Evolutionary conservation across 768 basidiomycete species (phyloP), one percentile per base, ranked within the genome.

Genomic region (Asterophora parasitica): DNA sequence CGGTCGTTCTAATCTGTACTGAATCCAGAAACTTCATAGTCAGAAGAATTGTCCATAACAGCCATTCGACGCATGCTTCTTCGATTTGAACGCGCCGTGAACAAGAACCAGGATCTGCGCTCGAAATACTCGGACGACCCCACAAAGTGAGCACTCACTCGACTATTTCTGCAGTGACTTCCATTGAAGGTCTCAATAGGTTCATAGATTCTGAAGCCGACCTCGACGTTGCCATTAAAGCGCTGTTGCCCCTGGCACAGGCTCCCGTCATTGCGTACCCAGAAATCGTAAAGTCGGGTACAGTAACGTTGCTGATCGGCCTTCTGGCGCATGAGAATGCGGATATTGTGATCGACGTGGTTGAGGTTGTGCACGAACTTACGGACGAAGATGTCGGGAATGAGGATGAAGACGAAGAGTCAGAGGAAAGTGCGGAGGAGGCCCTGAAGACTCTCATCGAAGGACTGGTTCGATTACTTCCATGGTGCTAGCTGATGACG

Each of bases 161-260:
- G 48, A 31, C 5, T n/a, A 7, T 28, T 23, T 23, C 6, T 23
- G 23, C 23, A 23, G 6, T 23, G 23, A 23, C 36, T 30, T 26
- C 13, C 28, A 23, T 38, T 19, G 11, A 39, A 19, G 19, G 23
- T 33, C 39, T 11, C 45, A 35, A 39, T 44, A 19, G 95, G 66
- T 99, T 98, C 75, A 97, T 99, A 57, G 96, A 98, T 64, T 98
- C 96, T 1, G 96, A 99, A 73, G 90, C 92, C 19, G 92, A 96
- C 61, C 79, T 99, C 5, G 93, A 98, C 61, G 72, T 74, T 46
- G 81, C 92, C 7, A 80, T 98, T 46, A 94, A 95, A 64, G 77
- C 82, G 1, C 68, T 99, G 38, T 73, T 96, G n/a, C 86, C 93
- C 4, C 73, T 99, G 16, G 87, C 95, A 1, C 92, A 96, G 61